Evolutionary conservation across 345 rosid species (phyloP), one percentile per base, ranked within the genome.

Genomic region (Citrus inodora): DNA sequence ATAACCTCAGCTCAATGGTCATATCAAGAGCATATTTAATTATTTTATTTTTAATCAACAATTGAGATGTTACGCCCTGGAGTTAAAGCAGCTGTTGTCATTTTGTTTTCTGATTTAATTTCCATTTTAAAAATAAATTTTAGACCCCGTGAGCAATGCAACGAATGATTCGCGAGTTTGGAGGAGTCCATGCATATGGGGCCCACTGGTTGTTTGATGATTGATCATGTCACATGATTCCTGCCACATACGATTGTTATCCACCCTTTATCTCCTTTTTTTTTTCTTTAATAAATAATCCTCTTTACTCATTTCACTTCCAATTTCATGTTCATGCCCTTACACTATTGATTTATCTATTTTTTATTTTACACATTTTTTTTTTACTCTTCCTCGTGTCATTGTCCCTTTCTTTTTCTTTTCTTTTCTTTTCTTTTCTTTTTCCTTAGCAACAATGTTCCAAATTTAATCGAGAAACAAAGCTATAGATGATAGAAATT

Each of bases 221-320:
- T 64, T 37, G 21, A 75, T 64, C 30, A 75, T 64, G 48, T 40
- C 48, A 48, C 71, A 64, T 40, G 17, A 38, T 56, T 64, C 35
- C 37, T 75, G 70, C 27, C 78, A 75, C 30, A 71, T 6, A 64
- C 21, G 42, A 74, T 42, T 74, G 16, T 14, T 40, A 48, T 58
- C 74, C 17, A 46, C 1, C 3, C 58, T 53, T 53, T 17, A 17
- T 14, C 4, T 1, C 4, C 1, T 10, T 10, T 46, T 46, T 13
- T 11, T 11, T 13, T 46, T 0, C 2, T 13, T 46, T 11, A 10
- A 9, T 40, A 7, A 8, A 38, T 38, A 40, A 40, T 0, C 17
- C 51, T 14, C 4, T 46, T 13, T 33, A 13, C 17, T 46, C 58
- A 1, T 17, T 53, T 53, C 58, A 53, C 58, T 17, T 53, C 22